Conservation (phyloP, 2,329 filamentous ascomycete genomes). For the Cladorrhinum sp. region DNA sequence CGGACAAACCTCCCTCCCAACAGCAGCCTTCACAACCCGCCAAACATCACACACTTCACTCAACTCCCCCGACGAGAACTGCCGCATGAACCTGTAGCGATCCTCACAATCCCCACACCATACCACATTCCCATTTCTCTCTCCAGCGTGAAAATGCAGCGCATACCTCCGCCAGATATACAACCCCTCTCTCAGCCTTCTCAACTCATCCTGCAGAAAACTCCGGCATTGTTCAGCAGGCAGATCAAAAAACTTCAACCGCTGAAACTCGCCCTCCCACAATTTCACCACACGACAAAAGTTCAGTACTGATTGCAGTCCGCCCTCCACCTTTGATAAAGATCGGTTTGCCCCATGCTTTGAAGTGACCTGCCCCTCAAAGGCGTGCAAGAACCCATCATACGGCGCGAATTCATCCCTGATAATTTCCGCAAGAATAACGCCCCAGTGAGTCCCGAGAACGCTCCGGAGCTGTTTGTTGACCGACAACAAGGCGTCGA, state of each 20-base stretch:
- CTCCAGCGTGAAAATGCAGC: conserved; percentile 45
- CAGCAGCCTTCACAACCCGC: conserved; percentile 43
- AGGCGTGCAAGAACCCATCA: conserved; percentile 45
- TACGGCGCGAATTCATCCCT: conserved; percentile 43
- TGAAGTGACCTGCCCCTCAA: conserved; percentile 18
- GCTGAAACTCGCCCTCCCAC: conserved; percentile 40
- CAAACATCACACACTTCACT: conserved; percentile 46
- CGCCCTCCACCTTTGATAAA: not conserved
- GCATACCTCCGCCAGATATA: conserved; percentile 56
- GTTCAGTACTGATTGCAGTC: conserved; percentile 27
- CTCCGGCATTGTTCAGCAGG: conserved; percentile 41
- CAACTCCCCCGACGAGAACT: conserved; percentile 42
- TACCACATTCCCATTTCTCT: not conserved
- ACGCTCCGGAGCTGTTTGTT: conserved; percentile 40
- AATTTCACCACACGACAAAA: conserved; percentile 36
- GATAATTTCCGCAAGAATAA: conserved; percentile 44
- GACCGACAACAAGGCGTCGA: conserved; percentile 27
- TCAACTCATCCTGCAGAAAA: conserved; percentile 41
- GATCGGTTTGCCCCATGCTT: not conserved
- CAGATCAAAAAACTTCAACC: conserved; percentile 39
- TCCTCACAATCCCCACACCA: conserved; percentile 27
- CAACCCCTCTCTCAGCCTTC: conserved; percentile 48
- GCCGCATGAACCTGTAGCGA: conserved; percentile 43
- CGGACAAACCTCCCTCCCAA: conserved; percentile 46
- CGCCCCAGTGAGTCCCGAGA: conserved; percentile 39